Percentiles rank a stretch among this genome's conserved stretches.
Conservation (phyloP, 306 rosid species). For the Betula pendula region DNA sequence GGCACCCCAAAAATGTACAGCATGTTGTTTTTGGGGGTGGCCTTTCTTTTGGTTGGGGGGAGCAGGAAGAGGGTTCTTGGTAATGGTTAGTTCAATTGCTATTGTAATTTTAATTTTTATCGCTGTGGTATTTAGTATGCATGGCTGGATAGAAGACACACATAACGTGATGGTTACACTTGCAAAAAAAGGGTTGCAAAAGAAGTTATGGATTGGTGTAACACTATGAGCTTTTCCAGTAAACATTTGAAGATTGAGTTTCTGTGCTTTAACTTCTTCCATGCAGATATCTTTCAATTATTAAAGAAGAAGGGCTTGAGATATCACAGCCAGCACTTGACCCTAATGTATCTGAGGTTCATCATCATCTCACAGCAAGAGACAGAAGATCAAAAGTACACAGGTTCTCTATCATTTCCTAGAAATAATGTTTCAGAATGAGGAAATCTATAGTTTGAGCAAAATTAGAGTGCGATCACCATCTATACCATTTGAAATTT, state of each 20-base stretch:
- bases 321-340: conserved; percentile 40
- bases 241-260: not conserved
- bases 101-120: not conserved
- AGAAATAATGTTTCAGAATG: not conserved
- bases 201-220: not conserved
- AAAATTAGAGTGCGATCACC: not conserved
- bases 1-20: too few relatives aligned
- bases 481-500: not conserved
- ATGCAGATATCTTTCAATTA: conserved; percentile 21
- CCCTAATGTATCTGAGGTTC: conserved; percentile 27
- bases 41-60: too few relatives aligned
- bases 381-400: conserved; percentile 11
- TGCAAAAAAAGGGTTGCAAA: too few relatives aligned
- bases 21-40: too few relatives aligned
- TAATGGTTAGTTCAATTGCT: too few relatives aligned
- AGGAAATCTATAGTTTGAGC: not conserved
- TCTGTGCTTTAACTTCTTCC: not conserved
- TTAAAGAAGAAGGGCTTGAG: conserved; percentile 35
- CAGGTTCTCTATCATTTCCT: conserved; percentile 15
- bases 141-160: not conserved
- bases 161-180: not conserved
- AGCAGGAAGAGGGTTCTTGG: too few relatives aligned
- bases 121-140: not conserved
- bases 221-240: not conserved
- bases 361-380: conserved; percentile 31